Percentiles rank a stretch among this genome's conserved stretches.
These are phyloP conservation scores for Catunica adiposa DNA, from an alignment of 2,329 filamentous ascomycete genomes.

Conservation along the genomic window DNA sequence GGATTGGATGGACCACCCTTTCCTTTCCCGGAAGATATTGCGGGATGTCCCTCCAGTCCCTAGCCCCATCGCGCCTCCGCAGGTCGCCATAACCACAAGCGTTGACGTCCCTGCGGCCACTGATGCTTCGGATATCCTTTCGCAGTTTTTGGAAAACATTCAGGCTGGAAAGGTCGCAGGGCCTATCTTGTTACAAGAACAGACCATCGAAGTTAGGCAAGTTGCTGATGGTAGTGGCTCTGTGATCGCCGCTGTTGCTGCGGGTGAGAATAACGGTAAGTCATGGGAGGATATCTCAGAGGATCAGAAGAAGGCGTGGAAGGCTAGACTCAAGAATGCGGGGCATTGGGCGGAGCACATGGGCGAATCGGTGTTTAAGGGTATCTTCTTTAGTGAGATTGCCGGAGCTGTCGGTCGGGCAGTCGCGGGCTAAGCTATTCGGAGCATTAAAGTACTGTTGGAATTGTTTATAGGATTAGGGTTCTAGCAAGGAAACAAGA, in stretches of 20 bases:
- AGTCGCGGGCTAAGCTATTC: slow-evolving; percentile 20
- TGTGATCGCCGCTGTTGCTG: slow-evolving; percentile 24
- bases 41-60: slow-evolving; percentile 8
- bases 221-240: background rate
- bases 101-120: background rate
- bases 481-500: background rate
- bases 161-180: slow-evolving; percentile 5
- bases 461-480: background rate
- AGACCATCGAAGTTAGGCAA: background rate
- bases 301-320: slow-evolving; percentile 52
- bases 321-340: slow-evolving; percentile 46
- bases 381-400: slow-evolving; percentile 60
- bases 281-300: slow-evolving; percentile 55
- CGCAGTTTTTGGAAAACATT: slow-evolving; percentile 9
- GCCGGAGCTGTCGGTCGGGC: slow-evolving; percentile 43
- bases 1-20: slow-evolving; percentile 13
- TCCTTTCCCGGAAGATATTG: slow-evolving; percentile 8
- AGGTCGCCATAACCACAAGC: background rate
- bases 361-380: slow-evolving; percentile 60
- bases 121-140: background rate
- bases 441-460: slow-evolving; percentile 16
- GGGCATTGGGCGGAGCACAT: slow-evolving; percentile 68
- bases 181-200: slow-evolving; percentile 9
- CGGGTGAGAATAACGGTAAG: slow-evolving; percentile 35
- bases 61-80: background rate